Conservation (phyloP, 306 rosid genomes). For the Acacia confusa region DNA sequence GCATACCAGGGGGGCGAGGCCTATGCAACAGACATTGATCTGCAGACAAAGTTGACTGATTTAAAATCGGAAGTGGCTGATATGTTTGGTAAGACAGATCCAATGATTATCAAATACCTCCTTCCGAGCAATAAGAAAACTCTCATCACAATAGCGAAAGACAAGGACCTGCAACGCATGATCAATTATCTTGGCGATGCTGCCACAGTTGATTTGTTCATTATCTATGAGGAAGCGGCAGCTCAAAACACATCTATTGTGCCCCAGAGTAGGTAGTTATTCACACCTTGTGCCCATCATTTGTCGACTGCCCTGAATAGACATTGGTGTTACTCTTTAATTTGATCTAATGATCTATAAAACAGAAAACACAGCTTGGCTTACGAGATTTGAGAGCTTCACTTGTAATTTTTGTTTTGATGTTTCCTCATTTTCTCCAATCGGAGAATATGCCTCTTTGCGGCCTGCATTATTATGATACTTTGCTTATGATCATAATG, state of each 20-base stretch:
- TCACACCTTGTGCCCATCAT: constrained; percentile 10
- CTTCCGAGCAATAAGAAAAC: constrained; percentile 91
- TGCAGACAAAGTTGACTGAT: constrained; percentile 62
- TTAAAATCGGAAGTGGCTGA: constrained; percentile 83
- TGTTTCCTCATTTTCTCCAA: constrained; percentile 12
- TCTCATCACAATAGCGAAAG: constrained; percentile 81
- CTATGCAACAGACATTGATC: constrained; percentile 81
- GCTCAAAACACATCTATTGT: constrained; percentile 61
- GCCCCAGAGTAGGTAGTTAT: constrained; percentile 89
- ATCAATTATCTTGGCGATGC: constrained; percentile 74
- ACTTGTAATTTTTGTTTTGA: neutral
- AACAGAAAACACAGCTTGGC: constrained; percentile 22
- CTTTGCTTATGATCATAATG: constrained; percentile 19
- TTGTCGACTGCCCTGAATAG: neutral
- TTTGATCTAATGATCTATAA: constrained; percentile 7
- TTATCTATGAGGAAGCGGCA: constrained; percentile 63
- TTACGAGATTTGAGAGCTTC: constrained; percentile 16
- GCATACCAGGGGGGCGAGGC: constrained; percentile 85
- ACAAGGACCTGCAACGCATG: constrained; percentile 95
- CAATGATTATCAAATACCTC: constrained; percentile 77
- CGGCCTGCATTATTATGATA: constrained; percentile 14
- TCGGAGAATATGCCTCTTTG: neutral
- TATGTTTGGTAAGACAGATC: constrained; percentile 58
- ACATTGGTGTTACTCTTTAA: neutral
- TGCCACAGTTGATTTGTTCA: constrained; percentile 65